Evolutionary conservation across 2,329 filamentous ascomycete genomes (phyloP).

Genomic region (Talaromyces sp.): DNA sequence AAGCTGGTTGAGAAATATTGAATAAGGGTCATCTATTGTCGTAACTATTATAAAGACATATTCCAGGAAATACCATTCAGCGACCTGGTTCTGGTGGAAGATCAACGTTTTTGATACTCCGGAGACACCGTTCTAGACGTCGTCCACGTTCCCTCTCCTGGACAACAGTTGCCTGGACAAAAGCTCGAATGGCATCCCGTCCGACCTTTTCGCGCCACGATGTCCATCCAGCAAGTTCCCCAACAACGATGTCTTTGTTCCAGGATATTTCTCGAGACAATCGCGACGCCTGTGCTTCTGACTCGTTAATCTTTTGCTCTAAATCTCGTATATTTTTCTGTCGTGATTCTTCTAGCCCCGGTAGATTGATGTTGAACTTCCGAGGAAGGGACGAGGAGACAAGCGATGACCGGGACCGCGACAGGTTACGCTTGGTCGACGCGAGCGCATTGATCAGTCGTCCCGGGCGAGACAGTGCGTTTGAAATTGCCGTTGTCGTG

Average conservation of each 20-base stretch:
- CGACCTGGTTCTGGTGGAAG: neutral
- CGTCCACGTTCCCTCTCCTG: conserved; percentile 73
- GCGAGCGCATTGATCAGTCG: conserved; percentile 71
- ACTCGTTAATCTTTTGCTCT: conserved; percentile 68
- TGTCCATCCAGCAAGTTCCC: conserved; percentile 90
- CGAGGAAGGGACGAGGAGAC: conserved; percentile 48
- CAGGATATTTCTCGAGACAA: conserved; percentile 80
- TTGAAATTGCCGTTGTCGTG: conserved; percentile 75
- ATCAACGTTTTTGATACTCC: conserved; percentile 46
- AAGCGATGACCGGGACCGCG: conserved; percentile 72
- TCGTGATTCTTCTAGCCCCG: conserved; percentile 72
- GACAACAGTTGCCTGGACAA: conserved; percentile 73
- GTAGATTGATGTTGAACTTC: conserved; percentile 42
- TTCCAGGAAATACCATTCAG: neutral
- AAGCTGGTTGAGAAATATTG: neutral
- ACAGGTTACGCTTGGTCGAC: conserved; percentile 67
- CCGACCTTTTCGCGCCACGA: conserved; percentile 78
- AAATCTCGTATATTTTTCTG: conserved; percentile 77
- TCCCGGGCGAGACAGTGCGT: conserved; percentile 71
- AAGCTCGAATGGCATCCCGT: conserved; percentile 64
- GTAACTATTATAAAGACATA: neutral
- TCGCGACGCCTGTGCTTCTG: conserved; percentile 63
- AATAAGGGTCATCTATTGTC: neutral
- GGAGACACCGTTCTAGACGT: conserved; percentile 71
- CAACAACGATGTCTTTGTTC: conserved; percentile 87